Evolutionary conservation across 768 basidiomycete species (phyloP).

Genomic region (Tulasnella sp.): DNA sequence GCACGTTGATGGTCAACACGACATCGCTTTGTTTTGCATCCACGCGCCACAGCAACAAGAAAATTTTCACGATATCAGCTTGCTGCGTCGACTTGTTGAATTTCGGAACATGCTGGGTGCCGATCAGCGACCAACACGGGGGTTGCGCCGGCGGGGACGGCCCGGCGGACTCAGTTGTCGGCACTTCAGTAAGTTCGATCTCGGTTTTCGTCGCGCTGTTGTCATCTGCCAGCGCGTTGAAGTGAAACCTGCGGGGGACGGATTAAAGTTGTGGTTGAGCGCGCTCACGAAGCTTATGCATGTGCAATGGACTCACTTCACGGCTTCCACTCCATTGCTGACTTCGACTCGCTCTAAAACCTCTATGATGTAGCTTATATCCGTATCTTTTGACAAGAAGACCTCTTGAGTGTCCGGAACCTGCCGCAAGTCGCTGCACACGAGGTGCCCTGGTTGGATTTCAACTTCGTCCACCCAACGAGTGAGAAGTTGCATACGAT

Average conservation of each 20-base stretch:
- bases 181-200: conserved; percentile 39
- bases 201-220: conserved; percentile 63
- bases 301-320: conserved; percentile 56
- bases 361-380: conserved; percentile 80
- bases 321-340: conserved; percentile 61
- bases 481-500: conserved; percentile 60
- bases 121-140: conserved; percentile 62
- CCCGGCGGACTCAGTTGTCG: neutral
- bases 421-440: conserved; percentile 67
- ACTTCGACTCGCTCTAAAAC: conserved; percentile 73
- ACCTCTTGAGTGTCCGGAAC: conserved; percentile 96
- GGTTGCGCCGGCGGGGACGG: conserved; percentile 51
- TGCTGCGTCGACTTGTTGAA: conserved; percentile 57
- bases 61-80: conserved; percentile 72
- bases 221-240: conserved; percentile 87
- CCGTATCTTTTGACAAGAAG: conserved; percentile 70
- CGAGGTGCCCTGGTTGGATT: neutral
- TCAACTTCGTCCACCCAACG: conserved; percentile 6
- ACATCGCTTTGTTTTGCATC: conserved; percentile 73
- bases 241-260: conserved; percentile 71
- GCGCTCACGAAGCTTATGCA: conserved; percentile 30
- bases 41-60: conserved; percentile 81
- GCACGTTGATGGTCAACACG: conserved; percentile 83
- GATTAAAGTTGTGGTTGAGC: neutral
- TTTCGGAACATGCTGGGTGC: conserved; percentile 74